Conservation (phyloP, 164 flowering plant species). For the Santalum album region DNA sequence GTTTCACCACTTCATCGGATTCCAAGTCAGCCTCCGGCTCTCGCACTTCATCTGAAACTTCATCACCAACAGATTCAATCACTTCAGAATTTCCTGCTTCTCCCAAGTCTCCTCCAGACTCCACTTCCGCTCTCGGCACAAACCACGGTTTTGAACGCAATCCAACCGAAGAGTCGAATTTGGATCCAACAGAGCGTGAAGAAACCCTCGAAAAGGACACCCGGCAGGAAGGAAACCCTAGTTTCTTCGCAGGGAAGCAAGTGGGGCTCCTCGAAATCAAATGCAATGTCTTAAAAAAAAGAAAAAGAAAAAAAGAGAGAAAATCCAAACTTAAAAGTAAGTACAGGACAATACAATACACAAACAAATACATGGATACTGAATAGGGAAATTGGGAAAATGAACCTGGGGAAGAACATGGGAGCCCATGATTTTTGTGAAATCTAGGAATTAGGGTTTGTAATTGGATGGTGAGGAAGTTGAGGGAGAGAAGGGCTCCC, state of each 20-base stretch:
- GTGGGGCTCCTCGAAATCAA: slow-evolving; percentile 25
- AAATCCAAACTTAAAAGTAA: neutral
- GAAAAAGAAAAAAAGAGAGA: neutral
- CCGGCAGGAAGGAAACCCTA: slow-evolving; percentile 23
- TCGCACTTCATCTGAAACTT: slow-evolving; percentile 12
- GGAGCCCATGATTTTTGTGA: neutral
- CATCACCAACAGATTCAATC: slow-evolving; percentile 13
- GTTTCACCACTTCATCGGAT: slow-evolving; percentile 17
- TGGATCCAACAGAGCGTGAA: slow-evolving; percentile 8
- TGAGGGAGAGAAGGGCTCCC: too few relatives aligned
- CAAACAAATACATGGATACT: neutral
- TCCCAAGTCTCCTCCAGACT: slow-evolving; percentile 20
- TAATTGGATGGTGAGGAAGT: too few relatives aligned
- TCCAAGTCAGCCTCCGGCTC: slow-evolving; percentile 14
- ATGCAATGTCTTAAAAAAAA: slow-evolving; percentile 33
- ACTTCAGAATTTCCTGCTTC: slow-evolving; percentile 13
- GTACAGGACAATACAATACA: slow-evolving; percentile 20
- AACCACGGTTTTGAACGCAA: slow-evolving; percentile 16
- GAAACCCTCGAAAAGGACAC: slow-evolving; percentile 23
- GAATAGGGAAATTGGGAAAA: neutral
- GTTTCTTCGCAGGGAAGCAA: slow-evolving; percentile 16
- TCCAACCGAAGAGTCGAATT: slow-evolving; percentile 2
- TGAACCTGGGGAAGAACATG: neutral
- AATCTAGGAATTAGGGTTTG: too few relatives aligned
- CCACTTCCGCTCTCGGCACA: slow-evolving; percentile 42